These are phyloP conservation scores for Fusarium keratoplasticum DNA, from an alignment of 2,329 filamentous ascomycete genomes.

Conservation along the genomic window DNA sequence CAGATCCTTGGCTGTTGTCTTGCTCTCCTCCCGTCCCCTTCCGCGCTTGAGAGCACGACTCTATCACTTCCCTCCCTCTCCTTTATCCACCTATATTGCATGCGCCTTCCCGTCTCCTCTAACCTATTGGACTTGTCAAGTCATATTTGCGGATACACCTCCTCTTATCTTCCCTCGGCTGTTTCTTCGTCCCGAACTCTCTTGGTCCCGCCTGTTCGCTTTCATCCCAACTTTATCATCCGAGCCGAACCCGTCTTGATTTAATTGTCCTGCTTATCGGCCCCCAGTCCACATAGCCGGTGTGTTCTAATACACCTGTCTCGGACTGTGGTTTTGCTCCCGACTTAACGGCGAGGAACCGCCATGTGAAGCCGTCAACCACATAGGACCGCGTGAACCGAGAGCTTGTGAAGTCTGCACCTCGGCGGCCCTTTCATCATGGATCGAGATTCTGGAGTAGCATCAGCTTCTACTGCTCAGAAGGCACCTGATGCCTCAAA, in stretches of 20 bases:
- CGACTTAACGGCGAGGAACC: conserved; percentile 13
- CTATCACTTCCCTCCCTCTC: conserved; percentile 1
- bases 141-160: conserved; percentile 2
- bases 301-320: conserved; percentile 13
- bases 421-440: conserved; percentile 18
- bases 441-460: conserved; percentile 30
- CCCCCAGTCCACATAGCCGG: conserved; percentile 13
- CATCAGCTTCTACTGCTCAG: conserved; percentile 23
- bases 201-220: conserved; percentile 1
- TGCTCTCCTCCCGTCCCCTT: conserved; percentile 13
- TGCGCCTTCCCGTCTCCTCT: conserved; percentile 14
- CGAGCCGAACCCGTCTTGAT: conserved; percentile 5
- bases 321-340: conserved; percentile 11
- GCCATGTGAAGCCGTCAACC: conserved; percentile 37
- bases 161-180: not conserved
- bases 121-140: not conserved
- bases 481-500: conserved; percentile 47
- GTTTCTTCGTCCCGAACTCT: conserved; percentile 11
- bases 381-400: conserved; percentile 22
- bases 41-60: conserved; percentile 10
- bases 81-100: conserved; percentile 7
- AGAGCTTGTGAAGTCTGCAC: conserved; percentile 11
- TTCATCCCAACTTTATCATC: conserved; percentile 15
- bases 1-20: conserved; percentile 13
- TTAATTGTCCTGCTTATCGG: conserved; percentile 6